phyloP scores from a whole-genome alignment of 305 asterid species.

The Withania somnifera region DNA sequence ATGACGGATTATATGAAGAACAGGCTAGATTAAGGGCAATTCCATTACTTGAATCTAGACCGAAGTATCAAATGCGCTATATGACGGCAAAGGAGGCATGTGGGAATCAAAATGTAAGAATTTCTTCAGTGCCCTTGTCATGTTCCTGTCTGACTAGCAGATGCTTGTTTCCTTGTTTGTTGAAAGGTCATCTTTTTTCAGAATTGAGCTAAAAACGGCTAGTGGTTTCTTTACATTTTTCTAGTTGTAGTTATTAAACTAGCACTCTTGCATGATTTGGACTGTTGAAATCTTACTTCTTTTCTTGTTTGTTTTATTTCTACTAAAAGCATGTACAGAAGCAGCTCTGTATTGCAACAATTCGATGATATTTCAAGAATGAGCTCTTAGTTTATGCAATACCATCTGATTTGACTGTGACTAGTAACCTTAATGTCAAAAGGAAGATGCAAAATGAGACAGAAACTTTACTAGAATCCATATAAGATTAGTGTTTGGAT shows the following conservation, averaged over 20 bases:
- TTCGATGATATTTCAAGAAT: not conserved
- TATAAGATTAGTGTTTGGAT: not conserved
- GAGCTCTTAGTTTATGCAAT: not conserved
- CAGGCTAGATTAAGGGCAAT: conserved; percentile 87
- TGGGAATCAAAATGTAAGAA: conserved; percentile 70
- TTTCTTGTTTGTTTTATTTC: not conserved
- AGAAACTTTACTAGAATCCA: not conserved
- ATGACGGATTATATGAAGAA: conserved; percentile 94
- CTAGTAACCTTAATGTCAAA: not conserved
- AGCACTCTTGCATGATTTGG: not conserved
- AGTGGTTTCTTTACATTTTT: not conserved
- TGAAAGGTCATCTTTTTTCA: not conserved
- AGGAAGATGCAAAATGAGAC: not conserved
- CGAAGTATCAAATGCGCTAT: conserved; percentile 89
- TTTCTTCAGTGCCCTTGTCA: conserved; percentile 3
- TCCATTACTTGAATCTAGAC: conserved; percentile 91
- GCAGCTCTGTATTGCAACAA: not conserved
- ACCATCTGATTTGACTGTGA: not conserved
- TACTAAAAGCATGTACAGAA: not conserved
- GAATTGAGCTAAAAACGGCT: not conserved
- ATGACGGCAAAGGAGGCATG: conserved; percentile 89
- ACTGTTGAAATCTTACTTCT: not conserved
- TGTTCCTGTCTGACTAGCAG: not conserved
- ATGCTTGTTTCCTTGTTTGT: not conserved
- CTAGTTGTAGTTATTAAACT: not conserved